A percentile compares a stretch with the other conserved stretches of the same genome.
These are phyloP conservation scores for Phaffia tasmanica DNA, from an alignment of 768 basidiomycete species.

Conservation along the genomic window DNA sequence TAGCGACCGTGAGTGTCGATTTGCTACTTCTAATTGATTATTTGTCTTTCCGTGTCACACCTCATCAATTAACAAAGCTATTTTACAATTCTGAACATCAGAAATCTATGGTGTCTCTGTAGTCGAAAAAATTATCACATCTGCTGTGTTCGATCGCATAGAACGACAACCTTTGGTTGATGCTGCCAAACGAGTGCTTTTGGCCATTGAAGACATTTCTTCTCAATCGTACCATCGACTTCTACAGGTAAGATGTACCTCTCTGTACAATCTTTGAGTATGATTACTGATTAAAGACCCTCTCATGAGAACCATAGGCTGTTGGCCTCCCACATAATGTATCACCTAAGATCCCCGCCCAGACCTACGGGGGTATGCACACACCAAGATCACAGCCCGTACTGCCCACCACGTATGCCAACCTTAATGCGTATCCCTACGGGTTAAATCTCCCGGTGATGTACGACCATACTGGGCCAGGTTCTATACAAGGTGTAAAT, in stretches of 20 bases:
- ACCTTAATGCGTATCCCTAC: slow-evolving; percentile 8
- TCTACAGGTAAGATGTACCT: slow-evolving; percentile 46
- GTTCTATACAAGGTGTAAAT: not conserved
- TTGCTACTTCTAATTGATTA: not conserved
- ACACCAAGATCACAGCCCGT: slow-evolving; percentile 16
- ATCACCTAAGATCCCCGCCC: slow-evolving; percentile 25
- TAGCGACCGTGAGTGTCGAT: slow-evolving; percentile 50
- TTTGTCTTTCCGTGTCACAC: not conserved
- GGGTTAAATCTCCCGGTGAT: slow-evolving; percentile 6
- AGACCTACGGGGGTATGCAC: slow-evolving; percentile 8
- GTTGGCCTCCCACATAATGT: slow-evolving; percentile 66
- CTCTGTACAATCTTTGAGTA: not conserved
- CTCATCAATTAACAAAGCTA: not conserved
- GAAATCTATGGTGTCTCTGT: slow-evolving; percentile 76
- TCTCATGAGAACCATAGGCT: slow-evolving; percentile 41
- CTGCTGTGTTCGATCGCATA: slow-evolving; percentile 63
- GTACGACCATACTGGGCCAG: slow-evolving; percentile 20
- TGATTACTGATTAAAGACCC: not conserved
- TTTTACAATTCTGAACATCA: not conserved
- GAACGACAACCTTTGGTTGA: slow-evolving; percentile 64
- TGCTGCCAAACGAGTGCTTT: slow-evolving; percentile 78
- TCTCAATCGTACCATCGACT: slow-evolving; percentile 87
- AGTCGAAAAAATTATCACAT: slow-evolving; percentile 82
- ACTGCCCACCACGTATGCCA: slow-evolving; percentile 21
- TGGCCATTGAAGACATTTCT: slow-evolving; percentile 78